Percentiles rank a stretch among this genome's conserved stretches.
Evolutionary conservation across 768 basidiomycete species (phyloP).

Genomic region (Mycena floridula): DNA sequence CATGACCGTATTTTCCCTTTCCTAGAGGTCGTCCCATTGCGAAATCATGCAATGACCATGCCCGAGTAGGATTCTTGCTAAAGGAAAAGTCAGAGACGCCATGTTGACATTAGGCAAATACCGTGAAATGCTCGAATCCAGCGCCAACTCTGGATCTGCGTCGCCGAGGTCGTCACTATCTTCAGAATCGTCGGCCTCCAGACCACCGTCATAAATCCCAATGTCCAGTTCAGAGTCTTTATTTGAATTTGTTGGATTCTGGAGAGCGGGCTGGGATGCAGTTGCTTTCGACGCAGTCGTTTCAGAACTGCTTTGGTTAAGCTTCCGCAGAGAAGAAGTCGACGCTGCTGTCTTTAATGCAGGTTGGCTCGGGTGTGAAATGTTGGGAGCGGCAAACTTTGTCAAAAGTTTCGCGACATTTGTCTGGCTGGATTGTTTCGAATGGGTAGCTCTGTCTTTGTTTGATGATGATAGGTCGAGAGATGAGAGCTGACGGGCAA

Average conservation of each 20-base stretch:
- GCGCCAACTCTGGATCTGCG: constrained; percentile 72
- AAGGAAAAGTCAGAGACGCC: not conserved
- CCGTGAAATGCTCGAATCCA: constrained; percentile 77
- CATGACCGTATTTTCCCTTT: constrained; percentile 98
- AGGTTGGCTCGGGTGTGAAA: constrained; percentile 27
- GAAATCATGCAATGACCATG: constrained; percentile 82
- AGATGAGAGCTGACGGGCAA: constrained; percentile 65
- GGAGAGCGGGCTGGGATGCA: too few species aligned
- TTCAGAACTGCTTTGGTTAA: too few species aligned
- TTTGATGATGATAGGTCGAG: constrained; percentile 60
- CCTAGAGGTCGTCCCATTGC: constrained; percentile 95
- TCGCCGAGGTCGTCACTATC: constrained; percentile 74
- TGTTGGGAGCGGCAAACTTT: constrained; percentile 68
- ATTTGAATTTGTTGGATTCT: constrained; percentile 35
- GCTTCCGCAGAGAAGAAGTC: constrained; percentile 6
- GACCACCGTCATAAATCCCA: constrained; percentile 91
- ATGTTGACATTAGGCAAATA: constrained; percentile 23
- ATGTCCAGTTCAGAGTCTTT: constrained; percentile 50
- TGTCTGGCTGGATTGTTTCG: constrained; percentile 53
- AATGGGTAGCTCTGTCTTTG: constrained; percentile 26
- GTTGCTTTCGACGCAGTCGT: constrained; percentile 9
- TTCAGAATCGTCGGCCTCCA: constrained; percentile 89
- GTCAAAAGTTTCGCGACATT: constrained; percentile 68
- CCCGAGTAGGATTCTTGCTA: constrained; percentile 68
- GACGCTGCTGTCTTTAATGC: constrained; percentile 16